These are phyloP conservation scores for Echium plantagineum DNA, from an alignment of 257 asterid genomes.

Conservation along the genomic window DNA sequence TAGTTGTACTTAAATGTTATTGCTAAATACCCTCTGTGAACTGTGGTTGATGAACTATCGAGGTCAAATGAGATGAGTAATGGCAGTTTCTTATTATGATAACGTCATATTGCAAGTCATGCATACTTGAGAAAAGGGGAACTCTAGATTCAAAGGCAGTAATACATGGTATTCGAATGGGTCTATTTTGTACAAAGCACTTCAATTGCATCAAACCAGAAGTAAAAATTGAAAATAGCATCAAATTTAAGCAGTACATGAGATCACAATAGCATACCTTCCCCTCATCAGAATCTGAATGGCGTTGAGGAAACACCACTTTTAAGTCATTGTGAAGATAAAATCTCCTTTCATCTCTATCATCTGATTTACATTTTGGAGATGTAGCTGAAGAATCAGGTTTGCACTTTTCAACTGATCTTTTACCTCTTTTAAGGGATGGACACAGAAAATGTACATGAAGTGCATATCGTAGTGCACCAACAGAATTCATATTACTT, in stretches of 20 bases:
- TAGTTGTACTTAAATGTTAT: background rate
- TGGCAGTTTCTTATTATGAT: background rate
- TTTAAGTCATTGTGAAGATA: slow-evolving; percentile 53
- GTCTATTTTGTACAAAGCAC: background rate
- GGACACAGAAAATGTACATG: slow-evolving; percentile 55
- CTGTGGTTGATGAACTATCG: background rate
- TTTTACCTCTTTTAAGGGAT: slow-evolving; percentile 24
- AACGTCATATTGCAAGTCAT: background rate
- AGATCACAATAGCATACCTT: slow-evolving; percentile 29
- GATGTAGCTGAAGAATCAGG: slow-evolving; percentile 16
- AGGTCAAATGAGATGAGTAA: background rate
- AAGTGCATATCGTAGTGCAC: slow-evolving; percentile 69
- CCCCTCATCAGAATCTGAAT: slow-evolving; percentile 69
- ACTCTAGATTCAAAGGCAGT: too few species aligned
- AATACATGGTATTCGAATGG: too few species aligned
- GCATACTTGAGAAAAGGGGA: background rate
- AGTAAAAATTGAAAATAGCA: background rate
- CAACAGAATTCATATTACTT: slow-evolving; percentile 23
- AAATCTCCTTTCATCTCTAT: slow-evolving; percentile 32
- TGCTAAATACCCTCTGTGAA: background rate
- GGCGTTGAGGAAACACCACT: slow-evolving; percentile 76
- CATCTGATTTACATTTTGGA: slow-evolving; percentile 10
- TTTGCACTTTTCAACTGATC: slow-evolving; percentile 10
- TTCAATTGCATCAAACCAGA: background rate
- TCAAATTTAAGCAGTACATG: background rate